Evolutionary conservation across 2,329 filamentous ascomycete genomes (phyloP).

Genomic region (Aspergillus sp.): DNA sequence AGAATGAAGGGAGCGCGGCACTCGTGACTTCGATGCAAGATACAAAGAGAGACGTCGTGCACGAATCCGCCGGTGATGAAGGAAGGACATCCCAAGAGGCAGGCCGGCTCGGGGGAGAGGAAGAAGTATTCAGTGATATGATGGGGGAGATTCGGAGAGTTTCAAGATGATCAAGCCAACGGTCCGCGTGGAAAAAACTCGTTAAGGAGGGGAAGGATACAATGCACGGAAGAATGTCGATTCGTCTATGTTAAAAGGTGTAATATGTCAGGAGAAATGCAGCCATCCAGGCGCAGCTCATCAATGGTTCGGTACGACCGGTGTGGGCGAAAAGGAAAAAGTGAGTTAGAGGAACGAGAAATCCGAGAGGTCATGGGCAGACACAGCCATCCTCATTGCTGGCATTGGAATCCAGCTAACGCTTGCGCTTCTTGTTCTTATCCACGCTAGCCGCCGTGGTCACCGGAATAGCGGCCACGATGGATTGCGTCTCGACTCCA

Average conservation of each 20-base stretch:
- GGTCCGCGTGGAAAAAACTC: constrained; percentile 6
- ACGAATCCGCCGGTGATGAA: neutral
- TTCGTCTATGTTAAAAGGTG: constrained; percentile 12
- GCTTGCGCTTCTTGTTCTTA: constrained; percentile 71
- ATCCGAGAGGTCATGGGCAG: neutral
- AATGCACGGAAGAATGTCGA: constrained; percentile 12
- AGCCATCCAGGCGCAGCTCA: constrained; percentile 11
- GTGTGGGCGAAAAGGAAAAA: constrained; percentile 1
- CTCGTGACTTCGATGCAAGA: constrained; percentile 8
- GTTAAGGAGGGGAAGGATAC: constrained; percentile 9
- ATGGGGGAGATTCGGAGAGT: constrained; percentile 5
- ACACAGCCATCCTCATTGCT: neutral
- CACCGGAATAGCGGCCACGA: constrained; percentile 31
- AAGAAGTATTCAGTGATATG: no score
- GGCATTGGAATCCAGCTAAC: constrained; percentile 41
- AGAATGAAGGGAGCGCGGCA: constrained; percentile 19
- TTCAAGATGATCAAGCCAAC: constrained; percentile 14
- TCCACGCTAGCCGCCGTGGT: constrained; percentile 45
- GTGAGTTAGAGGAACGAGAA: neutral
- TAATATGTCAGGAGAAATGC: constrained; percentile 7
- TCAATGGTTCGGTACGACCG: constrained; percentile 1
- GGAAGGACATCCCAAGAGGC: constrained; percentile 6
- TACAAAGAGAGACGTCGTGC: constrained; percentile 2
- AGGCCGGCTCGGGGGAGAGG: neutral
- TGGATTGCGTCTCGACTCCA: constrained; percentile 17